Percentiles rank a stretch among this genome's conserved stretches.
phyloP scores from a whole-genome alignment of 495 filamentous ascomycete genomes.

The Aspergillus cristatus region DNA sequence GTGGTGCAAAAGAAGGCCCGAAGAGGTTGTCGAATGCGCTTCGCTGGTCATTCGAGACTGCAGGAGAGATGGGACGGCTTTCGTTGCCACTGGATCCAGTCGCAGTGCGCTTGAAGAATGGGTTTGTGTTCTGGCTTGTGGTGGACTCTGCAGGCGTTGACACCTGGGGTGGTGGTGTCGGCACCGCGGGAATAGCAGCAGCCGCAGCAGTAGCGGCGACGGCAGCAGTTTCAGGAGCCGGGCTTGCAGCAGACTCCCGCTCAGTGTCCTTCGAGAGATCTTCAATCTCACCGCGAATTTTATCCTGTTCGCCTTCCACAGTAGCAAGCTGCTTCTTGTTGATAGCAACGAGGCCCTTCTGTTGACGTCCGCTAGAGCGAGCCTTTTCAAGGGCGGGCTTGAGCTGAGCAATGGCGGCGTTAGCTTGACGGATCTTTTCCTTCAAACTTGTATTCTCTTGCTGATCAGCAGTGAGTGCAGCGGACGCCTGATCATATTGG shows the following conservation, averaged over 20 bases:
- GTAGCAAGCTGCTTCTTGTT: slow-evolving; percentile 95
- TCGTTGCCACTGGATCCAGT: slow-evolving; percentile 55
- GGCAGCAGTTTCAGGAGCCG: slow-evolving; percentile 3
- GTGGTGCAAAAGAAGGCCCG: slow-evolving; percentile 58
- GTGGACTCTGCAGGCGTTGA: slow-evolving; percentile 66
- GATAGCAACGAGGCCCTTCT: slow-evolving; percentile 92
- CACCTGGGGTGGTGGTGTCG: slow-evolving; percentile 33
- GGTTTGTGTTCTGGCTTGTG: slow-evolving; percentile 72
- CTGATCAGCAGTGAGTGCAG: slow-evolving; percentile 74
- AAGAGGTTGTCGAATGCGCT: slow-evolving; percentile 85
- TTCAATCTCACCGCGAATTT: slow-evolving; percentile 68
- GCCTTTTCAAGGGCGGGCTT: slow-evolving; percentile 87
- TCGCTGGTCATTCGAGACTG: slow-evolving; percentile 40
- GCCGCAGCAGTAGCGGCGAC: slow-evolving; percentile 14
- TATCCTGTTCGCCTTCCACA: slow-evolving; percentile 77
- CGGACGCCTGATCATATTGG: slow-evolving; percentile 67
- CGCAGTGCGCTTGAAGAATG: slow-evolving; percentile 71
- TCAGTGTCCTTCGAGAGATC: slow-evolving; percentile 49
- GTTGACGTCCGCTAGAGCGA: slow-evolving; percentile 78
- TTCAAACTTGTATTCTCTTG: slow-evolving; percentile 80
- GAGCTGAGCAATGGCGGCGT: slow-evolving; percentile 69
- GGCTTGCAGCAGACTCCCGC: slow-evolving; percentile 10
- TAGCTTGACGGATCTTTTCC: slow-evolving; percentile 75
- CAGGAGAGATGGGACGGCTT: slow-evolving; percentile 26
- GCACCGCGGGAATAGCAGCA: slow-evolving; percentile 3